phyloP scores from a whole-genome alignment of 805 yeast species.

The Starmerella bombicola region DNA sequence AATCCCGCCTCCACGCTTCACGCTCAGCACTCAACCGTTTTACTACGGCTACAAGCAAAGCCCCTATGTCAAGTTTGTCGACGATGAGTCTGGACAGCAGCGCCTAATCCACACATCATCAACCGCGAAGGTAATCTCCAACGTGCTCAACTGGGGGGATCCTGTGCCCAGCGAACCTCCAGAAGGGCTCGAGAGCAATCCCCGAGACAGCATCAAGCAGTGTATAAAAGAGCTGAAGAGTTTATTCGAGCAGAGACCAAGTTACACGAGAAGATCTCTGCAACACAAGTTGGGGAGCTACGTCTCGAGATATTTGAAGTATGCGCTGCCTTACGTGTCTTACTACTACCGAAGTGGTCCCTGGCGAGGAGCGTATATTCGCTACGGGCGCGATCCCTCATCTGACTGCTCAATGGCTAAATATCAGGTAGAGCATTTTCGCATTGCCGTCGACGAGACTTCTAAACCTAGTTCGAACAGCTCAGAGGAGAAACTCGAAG shows the following conservation, averaged over 20 bases:
- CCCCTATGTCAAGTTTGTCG: constrained; percentile 42
- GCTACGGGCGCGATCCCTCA: constrained; percentile 68
- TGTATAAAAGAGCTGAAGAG: constrained; percentile 30
- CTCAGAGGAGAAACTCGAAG: neutral
- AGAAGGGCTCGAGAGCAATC: constrained; percentile 33
- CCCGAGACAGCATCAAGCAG: constrained; percentile 30
- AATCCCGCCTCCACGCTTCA: constrained; percentile 79
- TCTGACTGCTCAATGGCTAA: constrained; percentile 40
- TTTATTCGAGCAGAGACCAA: constrained; percentile 59
- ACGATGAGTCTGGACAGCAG: constrained; percentile 38
- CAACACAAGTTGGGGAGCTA: constrained; percentile 14
- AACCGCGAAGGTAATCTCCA: constrained; percentile 26
- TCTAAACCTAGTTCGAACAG: neutral
- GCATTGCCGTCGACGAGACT: constrained; percentile 30
- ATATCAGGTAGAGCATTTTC: constrained; percentile 79
- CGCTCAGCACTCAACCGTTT: constrained; percentile 64
- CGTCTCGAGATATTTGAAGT: constrained; percentile 36
- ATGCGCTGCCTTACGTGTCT: constrained; percentile 74
- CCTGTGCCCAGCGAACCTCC: constrained; percentile 26
- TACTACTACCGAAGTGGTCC: constrained; percentile 83
- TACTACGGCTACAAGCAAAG: constrained; percentile 68
- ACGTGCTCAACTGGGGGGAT: constrained; percentile 28
- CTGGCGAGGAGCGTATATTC: constrained; percentile 78
- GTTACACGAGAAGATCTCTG: constrained; percentile 74
- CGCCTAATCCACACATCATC: constrained; percentile 27